Evolutionary conservation across 1,139 yeast species (phyloP).

Genomic region (Sugiyamaella neomexicana): DNA sequence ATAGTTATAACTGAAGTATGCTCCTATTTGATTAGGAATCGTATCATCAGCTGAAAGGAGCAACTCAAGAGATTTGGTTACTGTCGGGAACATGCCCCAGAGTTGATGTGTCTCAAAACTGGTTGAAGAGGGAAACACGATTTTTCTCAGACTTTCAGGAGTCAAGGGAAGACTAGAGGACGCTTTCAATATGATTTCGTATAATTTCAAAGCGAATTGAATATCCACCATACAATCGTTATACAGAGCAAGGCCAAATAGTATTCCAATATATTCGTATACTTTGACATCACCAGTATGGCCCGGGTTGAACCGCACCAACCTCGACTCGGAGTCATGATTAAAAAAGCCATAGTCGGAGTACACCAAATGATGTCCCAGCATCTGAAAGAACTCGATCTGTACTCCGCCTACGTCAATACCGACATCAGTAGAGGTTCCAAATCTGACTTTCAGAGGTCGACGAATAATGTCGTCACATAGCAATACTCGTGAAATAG

Average conservation of each 20-base stretch:
- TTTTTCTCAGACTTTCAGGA: not conserved
- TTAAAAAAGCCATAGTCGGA: constrained; percentile 24
- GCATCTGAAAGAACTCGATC: constrained; percentile 33
- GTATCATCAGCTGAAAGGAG: not conserved
- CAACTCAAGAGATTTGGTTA: not conserved
- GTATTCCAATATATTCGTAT: constrained; percentile 30
- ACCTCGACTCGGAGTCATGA: constrained; percentile 22
- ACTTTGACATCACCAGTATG: constrained; percentile 21
- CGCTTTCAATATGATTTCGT: constrained; percentile 17
- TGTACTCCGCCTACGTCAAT: constrained; percentile 39
- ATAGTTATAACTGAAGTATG: constrained; percentile 23
- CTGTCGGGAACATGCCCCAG: constrained; percentile 7
- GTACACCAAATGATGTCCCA: constrained; percentile 28
- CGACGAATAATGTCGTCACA: constrained; percentile 26
- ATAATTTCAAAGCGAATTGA: constrained; percentile 31
- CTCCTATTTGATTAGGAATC: constrained; percentile 17
- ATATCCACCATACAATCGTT: constrained; percentile 35
- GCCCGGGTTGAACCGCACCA: constrained; percentile 32
- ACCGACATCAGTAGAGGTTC: constrained; percentile 28
- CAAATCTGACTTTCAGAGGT: constrained; percentile 33
- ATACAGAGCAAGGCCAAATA: constrained; percentile 35
- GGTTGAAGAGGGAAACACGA: not conserved
- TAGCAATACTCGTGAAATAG: constrained; percentile 20
- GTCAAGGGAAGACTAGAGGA: constrained; percentile 16
- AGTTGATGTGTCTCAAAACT: not conserved